phyloP scores from a whole-genome alignment of 116 monocot genomes.

The Posidonia oceanica region DNA sequence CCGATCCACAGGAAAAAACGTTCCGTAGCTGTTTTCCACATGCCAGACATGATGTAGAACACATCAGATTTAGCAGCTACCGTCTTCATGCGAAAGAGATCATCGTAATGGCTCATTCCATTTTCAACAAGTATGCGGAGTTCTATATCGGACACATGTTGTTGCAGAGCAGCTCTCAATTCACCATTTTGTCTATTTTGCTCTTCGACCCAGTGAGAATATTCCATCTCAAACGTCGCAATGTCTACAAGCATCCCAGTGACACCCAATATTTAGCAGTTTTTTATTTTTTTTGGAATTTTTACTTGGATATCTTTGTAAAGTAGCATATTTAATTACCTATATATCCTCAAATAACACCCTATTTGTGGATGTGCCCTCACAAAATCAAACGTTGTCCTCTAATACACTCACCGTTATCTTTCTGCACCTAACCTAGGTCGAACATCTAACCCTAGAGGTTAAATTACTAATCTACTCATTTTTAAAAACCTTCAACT shows the following conservation, averaged over 20 bases:
- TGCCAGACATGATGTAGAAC: slow-evolving; percentile 89
- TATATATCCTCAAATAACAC: too few relatives aligned
- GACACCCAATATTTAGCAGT: too few relatives aligned
- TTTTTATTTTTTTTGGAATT: too few relatives aligned
- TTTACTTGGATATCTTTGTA: too few relatives aligned
- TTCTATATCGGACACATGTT: slow-evolving; percentile 70
- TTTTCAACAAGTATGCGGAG: slow-evolving; percentile 75
- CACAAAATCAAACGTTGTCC: too few relatives aligned
- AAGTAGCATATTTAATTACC: too few relatives aligned
- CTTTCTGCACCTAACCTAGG: too few relatives aligned
- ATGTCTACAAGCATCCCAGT: slow-evolving; percentile 23
- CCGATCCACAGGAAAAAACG: slow-evolving; percentile 94
- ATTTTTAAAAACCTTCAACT: too few relatives aligned
- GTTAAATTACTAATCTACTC: too few relatives aligned
- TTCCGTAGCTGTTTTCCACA: slow-evolving; percentile 77
- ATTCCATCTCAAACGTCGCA: slow-evolving; percentile 83
- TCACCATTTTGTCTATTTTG: slow-evolving; percentile 55
- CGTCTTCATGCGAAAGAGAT: slow-evolving; percentile 60
- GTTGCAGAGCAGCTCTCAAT: slow-evolving; percentile 53
- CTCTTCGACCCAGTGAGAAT: slow-evolving; percentile 78
- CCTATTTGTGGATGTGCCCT: too few relatives aligned
- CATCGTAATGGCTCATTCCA: slow-evolving; percentile 56
- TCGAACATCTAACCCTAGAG: too few relatives aligned
- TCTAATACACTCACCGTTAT: too few relatives aligned
- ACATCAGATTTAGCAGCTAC: slow-evolving; percentile 73